Evolutionary conservation across 1,284 basidiomycete species (phyloP).

Genomic region (Abortiporus biennis): DNA sequence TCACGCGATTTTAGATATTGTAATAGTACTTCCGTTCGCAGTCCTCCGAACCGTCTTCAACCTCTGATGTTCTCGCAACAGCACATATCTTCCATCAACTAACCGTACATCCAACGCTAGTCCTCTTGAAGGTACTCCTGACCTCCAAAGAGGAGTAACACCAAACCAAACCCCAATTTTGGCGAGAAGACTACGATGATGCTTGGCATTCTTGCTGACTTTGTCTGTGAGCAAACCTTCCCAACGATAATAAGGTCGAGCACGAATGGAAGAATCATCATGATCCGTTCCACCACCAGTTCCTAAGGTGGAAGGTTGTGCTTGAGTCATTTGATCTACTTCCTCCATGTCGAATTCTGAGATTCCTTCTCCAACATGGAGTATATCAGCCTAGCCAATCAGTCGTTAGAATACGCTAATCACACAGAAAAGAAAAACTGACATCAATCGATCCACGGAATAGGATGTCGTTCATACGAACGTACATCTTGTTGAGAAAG

Average conservation of each 20-base stretch:
- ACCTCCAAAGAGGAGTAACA: slow-evolving; percentile 53
- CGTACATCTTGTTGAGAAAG: slow-evolving; percentile 70
- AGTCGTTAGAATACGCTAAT: slow-evolving; percentile 1
- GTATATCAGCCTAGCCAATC: slow-evolving; percentile 45
- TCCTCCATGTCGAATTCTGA: slow-evolving; percentile 57
- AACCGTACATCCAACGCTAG: slow-evolving; percentile 53
- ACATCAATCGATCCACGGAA: slow-evolving; percentile 51
- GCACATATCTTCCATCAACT: slow-evolving; percentile 50
- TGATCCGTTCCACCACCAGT: slow-evolving; percentile 73
- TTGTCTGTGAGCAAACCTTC: slow-evolving; percentile 65
- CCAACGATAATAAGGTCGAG: slow-evolving; percentile 61
- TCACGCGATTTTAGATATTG: neutral
- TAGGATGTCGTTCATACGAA: slow-evolving; percentile 69
- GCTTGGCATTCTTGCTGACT: slow-evolving; percentile 30
- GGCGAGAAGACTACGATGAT: slow-evolving; percentile 35
- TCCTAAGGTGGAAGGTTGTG: slow-evolving; percentile 45
- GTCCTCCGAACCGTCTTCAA: neutral
- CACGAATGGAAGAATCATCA: slow-evolving; percentile 52
- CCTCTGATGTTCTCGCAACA: slow-evolving; percentile 27
- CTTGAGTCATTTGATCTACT: slow-evolving; percentile 47
- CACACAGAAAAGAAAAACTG: slow-evolving; percentile 13
- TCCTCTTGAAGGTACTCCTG: slow-evolving; percentile 42
- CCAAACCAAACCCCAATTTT: slow-evolving; percentile 66
- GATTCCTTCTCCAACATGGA: slow-evolving; percentile 48
- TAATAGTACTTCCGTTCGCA: neutral